A percentile compares a stretch with the other conserved stretches of the same genome.
Conservation (phyloP, 192 early-diverging fungal species). For the Backusella westeae region DNA sequence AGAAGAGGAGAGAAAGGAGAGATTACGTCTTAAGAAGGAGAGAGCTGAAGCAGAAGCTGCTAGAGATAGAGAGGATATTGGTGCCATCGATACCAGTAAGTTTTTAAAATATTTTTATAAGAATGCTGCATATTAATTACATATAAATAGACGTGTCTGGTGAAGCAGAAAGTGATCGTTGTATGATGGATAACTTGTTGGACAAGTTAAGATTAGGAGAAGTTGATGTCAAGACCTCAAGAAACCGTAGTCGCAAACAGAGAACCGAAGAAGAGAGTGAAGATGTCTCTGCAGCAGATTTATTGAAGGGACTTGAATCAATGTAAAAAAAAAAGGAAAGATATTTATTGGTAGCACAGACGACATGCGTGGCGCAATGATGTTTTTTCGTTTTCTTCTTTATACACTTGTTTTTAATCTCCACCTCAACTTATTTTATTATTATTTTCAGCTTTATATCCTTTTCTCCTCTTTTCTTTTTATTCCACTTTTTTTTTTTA, state of each 20-base stretch:
- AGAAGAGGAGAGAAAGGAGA: slow-evolving; percentile 23
- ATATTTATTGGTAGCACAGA: neutral
- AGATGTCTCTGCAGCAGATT: neutral
- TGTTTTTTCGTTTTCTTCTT: neutral
- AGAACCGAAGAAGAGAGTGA: neutral
- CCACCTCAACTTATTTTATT: neutral
- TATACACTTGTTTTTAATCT: neutral
- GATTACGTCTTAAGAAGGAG: slow-evolving; percentile 12
- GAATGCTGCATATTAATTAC: neutral
- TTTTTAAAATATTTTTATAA: neutral
- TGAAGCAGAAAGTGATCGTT: slow-evolving; percentile 51
- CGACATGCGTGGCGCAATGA: neutral
- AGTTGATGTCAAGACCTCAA: slow-evolving; percentile 44
- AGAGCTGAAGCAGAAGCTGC: neutral
- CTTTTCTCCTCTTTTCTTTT: neutral
- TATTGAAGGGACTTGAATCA: neutral
- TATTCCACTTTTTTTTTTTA: neutral
- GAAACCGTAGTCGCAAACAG: slow-evolving; percentile 7
- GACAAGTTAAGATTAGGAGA: slow-evolving; percentile 65
- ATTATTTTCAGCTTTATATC: neutral
- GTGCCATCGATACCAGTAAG: slow-evolving; percentile 34
- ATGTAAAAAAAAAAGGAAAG: neutral
- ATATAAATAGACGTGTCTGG: slow-evolving; percentile 4
- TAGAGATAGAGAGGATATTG: slow-evolving; percentile 18
- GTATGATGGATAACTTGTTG: slow-evolving; percentile 73